Evolutionary conservation across 345 rosid genomes (phyloP), one percentile per base, ranked within the genome.

Genomic region (Eucalyptus pumila): DNA sequence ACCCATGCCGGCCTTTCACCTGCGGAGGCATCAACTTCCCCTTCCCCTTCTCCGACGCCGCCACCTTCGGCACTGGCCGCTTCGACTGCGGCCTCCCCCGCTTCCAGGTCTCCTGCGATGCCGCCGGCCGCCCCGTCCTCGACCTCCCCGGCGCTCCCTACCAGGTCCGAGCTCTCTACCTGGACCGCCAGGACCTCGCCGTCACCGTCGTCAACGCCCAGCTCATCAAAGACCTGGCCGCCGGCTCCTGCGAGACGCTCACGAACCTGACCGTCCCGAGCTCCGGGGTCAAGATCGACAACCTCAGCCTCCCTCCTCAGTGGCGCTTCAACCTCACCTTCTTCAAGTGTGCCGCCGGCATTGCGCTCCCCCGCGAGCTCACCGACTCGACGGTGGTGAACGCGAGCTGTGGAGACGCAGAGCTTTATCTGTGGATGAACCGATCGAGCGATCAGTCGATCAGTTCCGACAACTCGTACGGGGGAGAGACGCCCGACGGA

Each of bases 1-100:
- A 86, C 7, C 62, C 58, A 7, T 93, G 95, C 85, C 27, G 60
- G 5, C 92, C 92, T 8, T 89, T 91, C 89, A 9, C 9, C 3
- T 93, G 94, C 37, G 93, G 92, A 45, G 80, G 80, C 90, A 81
- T 93, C 80, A 89, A 5, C 52, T 91, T 91, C 89, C 19, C 91
- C 88, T 93, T 92, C 91, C 94, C 94, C 24, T 92, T 92, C 89
- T 90, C 90, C 32, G 48, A 90, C 85, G 15, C 30, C n/a, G 34
- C 6, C 80, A 88, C 89, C 85, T 88, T 89, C 23, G 92, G 90
- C 30, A 14, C 87, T 40, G 49, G 85, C 11, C 27, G 51, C 72
- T 6, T 23, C 88, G 32, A n/a, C 67, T 91, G 95, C 51, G 93
- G 94, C 86, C 90, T 89, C 45, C 93, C 94, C 8, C 87, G 87